These are phyloP conservation scores for Beauveria australis DNA, from an alignment of 2,329 filamentous ascomycete species.

Conservation along the genomic window DNA sequence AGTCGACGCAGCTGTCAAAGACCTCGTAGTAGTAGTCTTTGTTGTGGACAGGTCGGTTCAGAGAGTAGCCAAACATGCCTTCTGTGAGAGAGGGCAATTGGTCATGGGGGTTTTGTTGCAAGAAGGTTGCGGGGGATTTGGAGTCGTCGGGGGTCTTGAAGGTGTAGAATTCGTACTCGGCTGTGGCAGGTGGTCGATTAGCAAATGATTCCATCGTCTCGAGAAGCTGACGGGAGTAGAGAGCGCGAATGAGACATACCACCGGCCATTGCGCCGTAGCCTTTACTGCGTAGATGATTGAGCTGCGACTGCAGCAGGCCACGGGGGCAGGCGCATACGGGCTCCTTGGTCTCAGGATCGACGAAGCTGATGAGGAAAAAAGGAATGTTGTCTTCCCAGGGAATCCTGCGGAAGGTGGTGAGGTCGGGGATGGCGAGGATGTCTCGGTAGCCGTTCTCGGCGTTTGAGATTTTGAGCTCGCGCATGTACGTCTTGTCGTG, in stretches of 20 bases:
- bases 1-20: constrained; percentile 70
- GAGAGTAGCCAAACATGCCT: constrained; percentile 92
- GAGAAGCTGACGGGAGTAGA: neutral
- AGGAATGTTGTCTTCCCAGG: constrained; percentile 69
- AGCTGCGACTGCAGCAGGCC: constrained; percentile 63
- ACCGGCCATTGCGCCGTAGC: constrained; percentile 82
- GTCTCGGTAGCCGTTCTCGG: constrained; percentile 71
- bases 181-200: constrained; percentile 35
- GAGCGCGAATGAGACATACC: constrained; percentile 44
- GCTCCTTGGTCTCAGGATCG: constrained; percentile 67
- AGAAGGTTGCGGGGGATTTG: constrained; percentile 64
- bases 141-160: constrained; percentile 60
- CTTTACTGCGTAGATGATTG: constrained; percentile 57
- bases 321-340: constrained; percentile 70
- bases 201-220: neutral
- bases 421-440: constrained; percentile 67
- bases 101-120: constrained; percentile 63
- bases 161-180: constrained; percentile 93
- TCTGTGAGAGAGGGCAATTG: constrained; percentile 75
- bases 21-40: constrained; percentile 88
- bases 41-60: constrained; percentile 81
- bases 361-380: constrained; percentile 70
- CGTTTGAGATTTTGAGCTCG: constrained; percentile 69
- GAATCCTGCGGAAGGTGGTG: constrained; percentile 62
- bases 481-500: constrained; percentile 72